Base-by-base conservation (phyloP, 441 rosid species). In the Populus hybrid region DNA sequence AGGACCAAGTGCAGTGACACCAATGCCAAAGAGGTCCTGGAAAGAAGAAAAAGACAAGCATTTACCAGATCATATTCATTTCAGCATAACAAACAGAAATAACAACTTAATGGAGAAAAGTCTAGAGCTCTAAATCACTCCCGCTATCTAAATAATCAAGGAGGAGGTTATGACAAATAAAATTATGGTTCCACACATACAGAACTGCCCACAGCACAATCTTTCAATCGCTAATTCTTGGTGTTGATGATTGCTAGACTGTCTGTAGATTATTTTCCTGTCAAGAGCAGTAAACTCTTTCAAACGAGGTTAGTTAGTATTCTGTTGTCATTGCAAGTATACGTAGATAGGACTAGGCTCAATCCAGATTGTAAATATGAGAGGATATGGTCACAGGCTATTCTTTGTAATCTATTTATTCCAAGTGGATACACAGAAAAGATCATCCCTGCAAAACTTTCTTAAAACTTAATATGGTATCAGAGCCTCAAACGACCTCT, bases 1-100 rank as follows among this genome's bases (percentile, higher is more conserved):
- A 3, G 99, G 98, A 46, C 98, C 99, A 73, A 92, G 95, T 71
- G 99, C 86, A 23, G 93, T 86, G 20, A 95, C 86, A 73, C 99
- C 99, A 63, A 95, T 91, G 76, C 79, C 85, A 54, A 90, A 40
- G 21, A 95, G 89, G 84, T 95, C 99, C 99, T 93, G 85, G 30
- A 66, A 67, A 79, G 26, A 4, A 66, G 23, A 34, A 79, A 73
- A 66, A 46, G 46, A 8, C 64, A n/a, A 20, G 46, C 34, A 75
- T 28, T 73, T 42, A 38, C 36, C 28, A 40, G 34, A 24, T 46
- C 12, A 16, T 73, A 28, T 21, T 57, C 70, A 59, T 20, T 11
- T 64, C 63, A 76, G 65, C n/a, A 21, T 32, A n/a, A 66, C 59
- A 18, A 68, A 26, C 20, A 73, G 34, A 28, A 69, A 65, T n/a